These are phyloP conservation scores for Echites panduratus DNA, from an alignment of 257 asterid species.

Conservation along the genomic window DNA sequence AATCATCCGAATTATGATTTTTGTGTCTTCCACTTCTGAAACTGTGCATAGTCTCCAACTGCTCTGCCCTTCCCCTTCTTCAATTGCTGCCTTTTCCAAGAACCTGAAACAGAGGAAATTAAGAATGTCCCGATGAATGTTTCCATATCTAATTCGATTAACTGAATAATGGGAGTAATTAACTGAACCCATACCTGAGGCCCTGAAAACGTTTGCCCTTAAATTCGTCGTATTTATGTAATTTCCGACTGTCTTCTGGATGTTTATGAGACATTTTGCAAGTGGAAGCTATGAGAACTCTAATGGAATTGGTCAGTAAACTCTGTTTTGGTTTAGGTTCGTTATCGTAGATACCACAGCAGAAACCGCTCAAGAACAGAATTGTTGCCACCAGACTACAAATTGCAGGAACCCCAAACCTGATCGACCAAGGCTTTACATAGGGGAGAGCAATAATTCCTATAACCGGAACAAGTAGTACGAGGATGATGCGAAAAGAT, in stretches of 20 bases:
- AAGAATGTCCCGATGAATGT: too few species aligned
- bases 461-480: slow-evolving; percentile 18
- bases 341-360: background rate
- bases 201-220: background rate
- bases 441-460: slow-evolving; percentile 48
- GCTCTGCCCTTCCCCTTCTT: slow-evolving; percentile 7
- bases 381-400: slow-evolving; percentile 32
- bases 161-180: too few species aligned
- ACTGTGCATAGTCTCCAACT: slow-evolving; percentile 41
- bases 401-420: slow-evolving; percentile 50
- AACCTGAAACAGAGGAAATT: slow-evolving; percentile 18
- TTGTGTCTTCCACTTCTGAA: slow-evolving; percentile 49
- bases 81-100: slow-evolving; percentile 62
- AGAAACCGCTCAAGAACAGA: slow-evolving; percentile 29
- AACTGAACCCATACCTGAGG: slow-evolving; percentile 6
- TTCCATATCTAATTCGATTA: too few species aligned
- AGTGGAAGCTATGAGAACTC: slow-evolving; percentile 43
- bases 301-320: slow-evolving; percentile 30
- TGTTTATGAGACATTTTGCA: slow-evolving; percentile 19
- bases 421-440: slow-evolving; percentile 43
- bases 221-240: slow-evolving; percentile 9
- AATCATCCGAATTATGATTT: slow-evolving; percentile 25
- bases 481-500: background rate
- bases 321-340: slow-evolving; percentile 27
- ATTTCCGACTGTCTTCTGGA: slow-evolving; percentile 17